These are phyloP conservation scores for Craspedostauros australis DNA, from an alignment of 108 stramenopile genomes.

Conservation along the genomic window DNA sequence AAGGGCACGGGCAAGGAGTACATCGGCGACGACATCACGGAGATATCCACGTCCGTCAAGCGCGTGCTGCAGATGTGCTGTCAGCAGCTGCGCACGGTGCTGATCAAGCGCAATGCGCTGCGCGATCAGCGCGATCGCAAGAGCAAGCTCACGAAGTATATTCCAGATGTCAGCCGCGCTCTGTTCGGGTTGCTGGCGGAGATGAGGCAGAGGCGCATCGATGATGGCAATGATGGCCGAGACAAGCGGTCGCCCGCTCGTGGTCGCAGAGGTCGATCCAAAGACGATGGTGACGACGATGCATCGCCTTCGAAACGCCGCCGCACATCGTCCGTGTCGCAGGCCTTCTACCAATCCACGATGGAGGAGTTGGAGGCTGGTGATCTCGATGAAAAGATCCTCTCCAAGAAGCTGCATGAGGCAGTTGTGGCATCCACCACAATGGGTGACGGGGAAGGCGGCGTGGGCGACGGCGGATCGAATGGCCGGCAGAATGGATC, in stretches of 20 bases:
- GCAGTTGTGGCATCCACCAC: constrained; percentile 57
- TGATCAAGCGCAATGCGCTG: constrained; percentile 69
- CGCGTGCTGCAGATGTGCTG: constrained; percentile 73
- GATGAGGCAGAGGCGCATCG: constrained; percentile 61
- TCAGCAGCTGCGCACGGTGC: constrained; percentile 61
- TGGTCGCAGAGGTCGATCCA: constrained; percentile 10
- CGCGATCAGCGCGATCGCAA: constrained; percentile 75
- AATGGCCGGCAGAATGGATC: constrained; percentile 16
- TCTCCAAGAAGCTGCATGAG: constrained; percentile 42
- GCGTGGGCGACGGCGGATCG: constrained; percentile 5
- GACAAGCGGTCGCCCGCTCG: not conserved
- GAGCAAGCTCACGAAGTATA: constrained; percentile 69
- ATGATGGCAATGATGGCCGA: constrained; percentile 14
- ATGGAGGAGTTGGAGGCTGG: constrained; percentile 39
- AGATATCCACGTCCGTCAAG: constrained; percentile 73
- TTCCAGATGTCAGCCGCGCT: constrained; percentile 72
- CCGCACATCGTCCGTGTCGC: not conserved
- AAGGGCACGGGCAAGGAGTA: constrained; percentile 98
- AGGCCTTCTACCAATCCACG: constrained; percentile 11
- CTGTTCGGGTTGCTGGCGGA: constrained; percentile 62
- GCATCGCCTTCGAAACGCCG: constrained; percentile 34
- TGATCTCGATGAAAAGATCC: constrained; percentile 37
- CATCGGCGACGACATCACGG: constrained; percentile 83
- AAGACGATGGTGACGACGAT: not conserved
- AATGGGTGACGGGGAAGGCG: constrained; percentile 32